Percentiles rank a stretch among this genome's conserved stretches.
Evolutionary conservation across 1,284 basidiomycete genomes (phyloP).

Genomic region (Gymnopus androsaceus): DNA sequence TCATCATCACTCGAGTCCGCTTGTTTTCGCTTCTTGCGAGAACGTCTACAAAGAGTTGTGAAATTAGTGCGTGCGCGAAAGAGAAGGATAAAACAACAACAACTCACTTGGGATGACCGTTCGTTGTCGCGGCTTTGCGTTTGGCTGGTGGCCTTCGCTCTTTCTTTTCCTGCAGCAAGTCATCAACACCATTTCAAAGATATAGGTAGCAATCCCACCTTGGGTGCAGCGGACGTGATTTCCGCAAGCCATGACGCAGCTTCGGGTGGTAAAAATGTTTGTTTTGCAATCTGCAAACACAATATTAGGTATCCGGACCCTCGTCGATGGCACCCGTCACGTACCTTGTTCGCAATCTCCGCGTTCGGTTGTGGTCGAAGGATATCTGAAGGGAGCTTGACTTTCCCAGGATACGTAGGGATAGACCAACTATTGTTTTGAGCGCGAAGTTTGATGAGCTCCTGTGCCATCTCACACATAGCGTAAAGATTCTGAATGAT

Average conservation of each 20-base stretch:
- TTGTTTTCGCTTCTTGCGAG: conserved; percentile 32
- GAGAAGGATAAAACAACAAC: conserved; percentile 13
- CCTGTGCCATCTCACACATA: conserved; percentile 87
- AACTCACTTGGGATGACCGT: conserved; percentile 43
- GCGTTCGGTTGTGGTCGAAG: conserved; percentile 65
- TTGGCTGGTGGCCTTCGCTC: conserved; percentile 38
- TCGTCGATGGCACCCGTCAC: conserved; percentile 28
- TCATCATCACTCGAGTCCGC: conserved; percentile 30
- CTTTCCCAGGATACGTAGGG: conserved; percentile 77
- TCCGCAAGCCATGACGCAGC: conserved; percentile 53
- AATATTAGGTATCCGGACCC: conserved; percentile 48
- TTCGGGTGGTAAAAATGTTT: conserved; percentile 51
- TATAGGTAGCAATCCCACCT: conserved; percentile 24
- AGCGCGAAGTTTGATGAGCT: conserved; percentile 77
- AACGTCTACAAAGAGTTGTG: conserved; percentile 27
- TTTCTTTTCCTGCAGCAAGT: conserved; percentile 35
- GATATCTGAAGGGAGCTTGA: conserved; percentile 83
- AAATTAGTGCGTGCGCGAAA: conserved; percentile 12
- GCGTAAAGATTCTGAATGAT: conserved; percentile 86
- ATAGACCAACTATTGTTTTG: conserved; percentile 75
- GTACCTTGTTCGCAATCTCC: conserved; percentile 64
- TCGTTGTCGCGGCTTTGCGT: conserved; percentile 43
- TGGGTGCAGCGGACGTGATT: conserved; percentile 40
- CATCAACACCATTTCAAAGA: background rate
- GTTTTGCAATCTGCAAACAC: conserved; percentile 47